Evolutionary conservation across 2,329 filamentous ascomycete genomes (phyloP), one percentile per base, ranked within the genome.

Genomic region (Massarina eburnea): DNA sequence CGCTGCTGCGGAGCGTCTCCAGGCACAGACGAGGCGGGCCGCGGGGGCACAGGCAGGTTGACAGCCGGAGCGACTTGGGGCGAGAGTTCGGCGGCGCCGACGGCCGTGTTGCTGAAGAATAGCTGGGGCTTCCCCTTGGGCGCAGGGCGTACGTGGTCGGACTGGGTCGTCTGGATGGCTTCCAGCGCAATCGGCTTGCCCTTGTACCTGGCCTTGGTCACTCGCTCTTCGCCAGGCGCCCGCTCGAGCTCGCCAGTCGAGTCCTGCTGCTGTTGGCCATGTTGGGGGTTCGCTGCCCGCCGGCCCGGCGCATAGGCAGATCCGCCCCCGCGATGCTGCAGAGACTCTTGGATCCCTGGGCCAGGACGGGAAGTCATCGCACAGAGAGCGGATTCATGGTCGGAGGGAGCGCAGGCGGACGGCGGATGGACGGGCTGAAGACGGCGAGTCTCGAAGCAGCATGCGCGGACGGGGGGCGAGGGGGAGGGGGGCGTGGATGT

Each of bases 351-450:
- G 52, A 65, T 64, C 60, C 67, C 67, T 62, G 59, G 62, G 58
- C 63, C 66, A 70, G 68, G 66, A 68, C 70, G 68, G 63, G 70
- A 71, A 70, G 61, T 72, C 70, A 72, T 73, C 58, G 68, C 70
- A 71, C 63, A 53, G 56, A 62, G 56, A 58, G 64, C 64, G 62
- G 58, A 65, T 62, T 63, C 69, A 70, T 72, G 59, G 62, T 70
- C 62, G 65, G 45, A 51, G 52, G 57, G 52, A 60, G 61, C 54
- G 58, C 56, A 56, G 53, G 45, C 55, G 55, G 55, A 50, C 55
- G 49, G 48, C 43, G 39, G 46, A 47, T 50, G 50, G 54, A 51
- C 42, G 49, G 39, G 40, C 27, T 24, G 24, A 10, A 10, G 15
- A 20, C n/a, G n/a, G n/a, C n/a, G n/a, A n/a, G n/a, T n/a, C n/a